These are phyloP conservation scores for Obba rivulosa DNA, from an alignment of 768 basidiomycete species.

Conservation along the genomic window DNA sequence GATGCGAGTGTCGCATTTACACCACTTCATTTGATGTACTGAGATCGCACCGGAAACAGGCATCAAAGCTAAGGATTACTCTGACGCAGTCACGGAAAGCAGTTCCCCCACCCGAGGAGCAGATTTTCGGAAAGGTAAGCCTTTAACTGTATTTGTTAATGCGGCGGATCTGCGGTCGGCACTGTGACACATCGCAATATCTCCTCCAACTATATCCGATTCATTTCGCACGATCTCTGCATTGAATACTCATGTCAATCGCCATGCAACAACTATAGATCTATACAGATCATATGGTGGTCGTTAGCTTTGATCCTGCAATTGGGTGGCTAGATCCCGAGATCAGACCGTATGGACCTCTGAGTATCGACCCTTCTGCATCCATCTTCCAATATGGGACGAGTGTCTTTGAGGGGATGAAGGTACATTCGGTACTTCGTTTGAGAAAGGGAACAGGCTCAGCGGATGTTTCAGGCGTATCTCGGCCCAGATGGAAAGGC, in stretches of 20 bases:
- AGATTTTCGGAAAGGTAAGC: constrained; percentile 56
- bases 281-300: constrained; percentile 78
- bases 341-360: constrained; percentile 64
- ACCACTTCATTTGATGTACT: too few relatives aligned
- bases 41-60: too few relatives aligned
- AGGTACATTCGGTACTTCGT: constrained; percentile 33
- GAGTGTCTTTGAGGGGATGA: constrained; percentile 62
- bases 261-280: constrained; percentile 32
- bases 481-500: constrained; percentile 64
- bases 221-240: background rate
- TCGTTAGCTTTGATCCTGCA: constrained; percentile 54
- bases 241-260: background rate
- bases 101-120: constrained; percentile 39
- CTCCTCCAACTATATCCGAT: background rate
- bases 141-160: background rate
- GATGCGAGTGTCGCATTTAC: too few relatives aligned
- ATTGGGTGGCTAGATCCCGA: constrained; percentile 68
- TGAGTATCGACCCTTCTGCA: constrained; percentile 50
- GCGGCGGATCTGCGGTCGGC: background rate
- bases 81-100: constrained; percentile 44
- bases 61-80: constrained; percentile 47
- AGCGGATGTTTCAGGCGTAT: constrained; percentile 47
- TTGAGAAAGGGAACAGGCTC: too few relatives aligned
- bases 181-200: background rate
- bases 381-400: constrained; percentile 60